Evolutionary conservation across 352 stramenopile genomes (phyloP).

Genomic region (Phytophthora sansomeana): DNA sequence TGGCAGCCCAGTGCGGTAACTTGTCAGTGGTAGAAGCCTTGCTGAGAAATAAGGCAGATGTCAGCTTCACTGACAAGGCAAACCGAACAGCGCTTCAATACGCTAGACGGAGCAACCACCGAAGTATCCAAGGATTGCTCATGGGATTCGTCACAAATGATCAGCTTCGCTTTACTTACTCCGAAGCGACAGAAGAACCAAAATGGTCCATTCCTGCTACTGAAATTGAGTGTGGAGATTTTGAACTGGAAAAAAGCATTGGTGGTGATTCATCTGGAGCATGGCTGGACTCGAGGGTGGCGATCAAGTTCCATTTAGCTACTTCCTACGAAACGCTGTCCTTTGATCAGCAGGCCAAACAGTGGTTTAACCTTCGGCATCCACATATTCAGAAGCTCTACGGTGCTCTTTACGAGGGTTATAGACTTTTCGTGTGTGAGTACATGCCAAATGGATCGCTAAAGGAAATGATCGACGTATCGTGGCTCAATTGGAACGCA

Average conservation of each 20-base stretch:
- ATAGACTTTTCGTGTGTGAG: slow-evolving; percentile 19
- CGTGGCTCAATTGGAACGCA: not conserved
- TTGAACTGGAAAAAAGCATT: not conserved
- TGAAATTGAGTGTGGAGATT: slow-evolving; percentile 19
- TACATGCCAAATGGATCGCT: slow-evolving; percentile 10
- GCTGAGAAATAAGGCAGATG: too few relatives aligned
- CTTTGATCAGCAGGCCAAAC: slow-evolving; percentile 8
- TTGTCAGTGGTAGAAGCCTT: too few relatives aligned
- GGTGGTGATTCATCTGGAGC: slow-evolving; percentile 12
- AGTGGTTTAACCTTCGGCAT: slow-evolving; percentile 18
- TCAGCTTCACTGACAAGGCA: too few relatives aligned
- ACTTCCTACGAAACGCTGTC: not conserved
- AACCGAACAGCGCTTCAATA: too few relatives aligned
- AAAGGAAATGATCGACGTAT: not conserved
- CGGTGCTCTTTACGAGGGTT: slow-evolving; percentile 6
- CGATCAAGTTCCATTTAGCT: slow-evolving; percentile 9
- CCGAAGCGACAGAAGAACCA: too few relatives aligned
- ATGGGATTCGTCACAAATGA: too few relatives aligned
- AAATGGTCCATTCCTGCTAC: not conserved
- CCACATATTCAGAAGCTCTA: slow-evolving; percentile 22
- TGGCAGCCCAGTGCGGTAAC: too few relatives aligned
- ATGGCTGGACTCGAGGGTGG: slow-evolving; percentile 18
- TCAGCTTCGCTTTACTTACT: too few relatives aligned
- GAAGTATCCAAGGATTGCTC: too few relatives aligned
- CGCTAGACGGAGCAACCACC: too few relatives aligned